A percentile compares a stretch with the other conserved stretches of the same genome.
phyloP scores from a whole-genome alignment of 1,284 basidiomycete genomes.

The Athelia sp. region DNA sequence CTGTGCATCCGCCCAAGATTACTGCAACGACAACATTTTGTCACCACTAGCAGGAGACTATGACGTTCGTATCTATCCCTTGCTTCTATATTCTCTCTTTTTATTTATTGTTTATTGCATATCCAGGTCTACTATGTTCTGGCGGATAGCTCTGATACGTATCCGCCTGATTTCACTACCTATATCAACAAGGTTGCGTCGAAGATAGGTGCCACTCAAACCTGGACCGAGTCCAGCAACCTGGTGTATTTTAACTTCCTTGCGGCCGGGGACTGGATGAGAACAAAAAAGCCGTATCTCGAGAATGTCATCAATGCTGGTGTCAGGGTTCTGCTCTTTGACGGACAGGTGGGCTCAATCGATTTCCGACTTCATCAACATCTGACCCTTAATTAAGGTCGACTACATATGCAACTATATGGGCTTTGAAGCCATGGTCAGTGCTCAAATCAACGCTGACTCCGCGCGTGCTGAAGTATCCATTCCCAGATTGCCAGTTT shows the following conservation, averaged over 20 bases:
- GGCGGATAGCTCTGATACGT: conserved; percentile 42
- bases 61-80: conserved; percentile 20
- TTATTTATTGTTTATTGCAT: not conserved
- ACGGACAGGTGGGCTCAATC: conserved; percentile 18
- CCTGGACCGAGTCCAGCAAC: conserved; percentile 40
- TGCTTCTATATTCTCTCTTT: not conserved
- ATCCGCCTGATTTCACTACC: conserved; percentile 44
- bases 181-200: conserved; percentile 35
- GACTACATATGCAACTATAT: conserved; percentile 58
- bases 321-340: conserved; percentile 47
- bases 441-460: conserved; percentile 10
- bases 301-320: conserved; percentile 59
- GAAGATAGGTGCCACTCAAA: conserved; percentile 45
- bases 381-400: conserved; percentile 14
- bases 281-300: conserved; percentile 46
- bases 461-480: conserved; percentile 14
- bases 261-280: conserved; percentile 60
- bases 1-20: conserved; percentile 49
- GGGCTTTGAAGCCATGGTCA: conserved; percentile 35
- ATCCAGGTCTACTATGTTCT: conserved; percentile 50
- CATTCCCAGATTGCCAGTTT: conserved; percentile 43
- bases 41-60: conserved; percentile 41
- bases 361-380: too few relatives aligned
- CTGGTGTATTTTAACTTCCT: conserved; percentile 53
- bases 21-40: conserved; percentile 52